Evolutionary conservation across 768 basidiomycete genomes (phyloP).

Genomic region (Exidia glandulosa): DNA sequence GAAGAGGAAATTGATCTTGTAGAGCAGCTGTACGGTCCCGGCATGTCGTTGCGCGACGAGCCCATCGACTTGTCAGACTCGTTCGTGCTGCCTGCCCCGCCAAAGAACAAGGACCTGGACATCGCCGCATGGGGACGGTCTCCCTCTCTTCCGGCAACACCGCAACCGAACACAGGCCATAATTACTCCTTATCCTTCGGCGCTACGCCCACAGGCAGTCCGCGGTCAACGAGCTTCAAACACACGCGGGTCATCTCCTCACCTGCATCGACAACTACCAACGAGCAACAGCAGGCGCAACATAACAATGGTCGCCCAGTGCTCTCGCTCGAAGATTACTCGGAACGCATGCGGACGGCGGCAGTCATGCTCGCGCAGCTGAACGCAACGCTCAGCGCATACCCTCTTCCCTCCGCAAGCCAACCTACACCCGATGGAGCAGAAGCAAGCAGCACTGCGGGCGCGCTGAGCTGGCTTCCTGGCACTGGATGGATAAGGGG

Average conservation of each 20-base stretch:
- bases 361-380: conserved; percentile 98
- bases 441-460: too few relatives aligned
- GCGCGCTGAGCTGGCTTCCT: conserved; percentile 39
- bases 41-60: conserved; percentile 57
- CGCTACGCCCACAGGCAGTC: not conserved
- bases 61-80: conserved; percentile 75
- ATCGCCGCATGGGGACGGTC: conserved; percentile 68
- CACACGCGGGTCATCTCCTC: conserved; percentile 1
- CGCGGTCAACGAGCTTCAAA: not conserved
- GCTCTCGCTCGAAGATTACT: conserved; percentile 91
- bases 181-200: not conserved
- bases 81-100: conserved; percentile 68
- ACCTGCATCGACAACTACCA: not conserved
- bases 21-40: conserved; percentile 84
- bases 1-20: conserved; percentile 94
- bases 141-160: conserved; percentile 39
- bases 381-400: conserved; percentile 56
- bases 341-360: conserved; percentile 95
- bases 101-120: conserved; percentile 85
- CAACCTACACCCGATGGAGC: conserved; percentile 11
- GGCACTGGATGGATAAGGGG: conserved; percentile 41
- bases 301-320: conserved; percentile 14
- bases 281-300: not conserved
- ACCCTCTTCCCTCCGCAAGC: conserved; percentile 5
- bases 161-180: conserved; percentile 7